These are phyloP conservation scores for Cinnamomum micranthum DNA, from an alignment of 164 flowering plant species.

Conservation along the genomic window DNA sequence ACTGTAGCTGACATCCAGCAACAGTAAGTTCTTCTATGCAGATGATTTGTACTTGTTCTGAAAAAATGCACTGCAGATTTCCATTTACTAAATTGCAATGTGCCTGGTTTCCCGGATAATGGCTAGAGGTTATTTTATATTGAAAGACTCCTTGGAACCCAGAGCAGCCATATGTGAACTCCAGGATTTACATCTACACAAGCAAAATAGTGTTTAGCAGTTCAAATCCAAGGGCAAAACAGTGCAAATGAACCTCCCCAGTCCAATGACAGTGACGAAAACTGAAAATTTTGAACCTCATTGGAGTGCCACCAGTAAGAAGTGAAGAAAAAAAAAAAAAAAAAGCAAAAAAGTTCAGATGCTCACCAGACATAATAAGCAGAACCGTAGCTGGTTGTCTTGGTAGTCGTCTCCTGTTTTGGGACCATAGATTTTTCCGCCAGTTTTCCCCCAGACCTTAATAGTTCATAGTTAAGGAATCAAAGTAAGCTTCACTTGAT, in stretches of 20 bases:
- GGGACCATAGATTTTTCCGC: conserved; percentile 62
- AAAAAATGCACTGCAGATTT: background rate
- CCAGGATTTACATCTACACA: background rate
- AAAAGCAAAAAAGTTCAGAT: background rate
- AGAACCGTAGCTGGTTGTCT: conserved; percentile 75
- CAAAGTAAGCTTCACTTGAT: conserved; percentile 3
- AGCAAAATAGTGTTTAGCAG: background rate
- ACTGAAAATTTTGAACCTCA: background rate
- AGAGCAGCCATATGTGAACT: no score
- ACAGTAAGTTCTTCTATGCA: background rate
- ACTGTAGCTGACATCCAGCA: background rate
- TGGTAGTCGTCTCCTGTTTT: conserved; percentile 60
- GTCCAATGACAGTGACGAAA: background rate
- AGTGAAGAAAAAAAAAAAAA: no score
- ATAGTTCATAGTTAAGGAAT: conserved; percentile 5
- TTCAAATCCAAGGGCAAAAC: background rate
- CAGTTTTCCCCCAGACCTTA: conserved; percentile 70
- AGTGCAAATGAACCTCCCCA: background rate
- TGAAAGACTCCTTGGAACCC: no score
- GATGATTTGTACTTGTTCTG: no score
- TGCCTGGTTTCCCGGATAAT: background rate
- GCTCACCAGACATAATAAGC: conserved; percentile 65
- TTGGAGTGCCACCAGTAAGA: background rate
- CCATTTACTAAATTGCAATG: background rate
- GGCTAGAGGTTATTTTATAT: no score